Conservation (phyloP, 176 grass and related monocot genomes). For the Alopecurus myosuroides region DNA sequence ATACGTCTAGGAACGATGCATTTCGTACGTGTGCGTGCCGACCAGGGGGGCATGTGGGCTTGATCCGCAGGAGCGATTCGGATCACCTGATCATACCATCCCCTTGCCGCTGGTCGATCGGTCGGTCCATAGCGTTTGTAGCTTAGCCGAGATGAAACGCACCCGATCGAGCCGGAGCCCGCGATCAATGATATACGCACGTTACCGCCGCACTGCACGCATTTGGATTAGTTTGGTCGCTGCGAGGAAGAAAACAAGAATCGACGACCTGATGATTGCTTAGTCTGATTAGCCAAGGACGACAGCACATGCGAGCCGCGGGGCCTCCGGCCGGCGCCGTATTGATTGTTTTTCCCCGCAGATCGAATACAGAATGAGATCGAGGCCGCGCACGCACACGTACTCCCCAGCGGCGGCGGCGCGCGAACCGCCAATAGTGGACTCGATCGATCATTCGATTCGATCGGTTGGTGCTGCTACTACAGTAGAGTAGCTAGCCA, state of each 20-base stretch:
- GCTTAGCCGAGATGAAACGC: conserved; percentile 21
- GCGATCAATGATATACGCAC: not conserved
- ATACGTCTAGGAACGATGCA: not conserved
- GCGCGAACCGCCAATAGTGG: not conserved
- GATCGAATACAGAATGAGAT: not conserved
- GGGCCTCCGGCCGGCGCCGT: not conserved
- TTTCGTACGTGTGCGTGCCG: not conserved
- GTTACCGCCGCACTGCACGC: not conserved
- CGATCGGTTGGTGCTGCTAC: not conserved
- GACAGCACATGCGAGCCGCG: conserved; percentile 26
- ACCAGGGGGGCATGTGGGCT: not conserved
- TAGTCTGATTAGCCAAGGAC: conserved; percentile 43
- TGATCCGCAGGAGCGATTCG: not conserved
- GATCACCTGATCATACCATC: not conserved
- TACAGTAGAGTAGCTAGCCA: not conserved
- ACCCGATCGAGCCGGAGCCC: not conserved
- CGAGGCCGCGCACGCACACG: not conserved
- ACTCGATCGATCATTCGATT: no score
- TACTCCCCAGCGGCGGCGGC: no score
- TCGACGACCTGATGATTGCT: no score
- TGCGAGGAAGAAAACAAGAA: not conserved
- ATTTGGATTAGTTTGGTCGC: conserved; percentile 6
- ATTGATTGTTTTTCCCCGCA: not conserved
- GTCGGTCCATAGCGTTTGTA: conserved; percentile 3
- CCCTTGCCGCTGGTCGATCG: not conserved